Evolutionary conservation across 1,284 basidiomycete genomes (phyloP), one percentile per base, ranked within the genome.

Genomic region (Inonotus hispidus): DNA sequence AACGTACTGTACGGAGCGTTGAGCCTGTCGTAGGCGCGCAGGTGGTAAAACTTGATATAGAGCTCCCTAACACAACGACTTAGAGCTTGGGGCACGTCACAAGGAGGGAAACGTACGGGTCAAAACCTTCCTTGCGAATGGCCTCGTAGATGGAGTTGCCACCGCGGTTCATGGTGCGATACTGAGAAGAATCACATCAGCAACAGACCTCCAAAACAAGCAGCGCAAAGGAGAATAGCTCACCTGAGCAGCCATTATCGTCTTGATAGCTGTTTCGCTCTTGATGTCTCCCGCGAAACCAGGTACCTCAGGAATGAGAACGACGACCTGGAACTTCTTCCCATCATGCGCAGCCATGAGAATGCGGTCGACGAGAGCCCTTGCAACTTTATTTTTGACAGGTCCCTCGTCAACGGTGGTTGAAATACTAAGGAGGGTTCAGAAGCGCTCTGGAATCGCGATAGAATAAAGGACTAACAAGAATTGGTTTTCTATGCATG

Each of bases 1-100:
- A 56, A 71, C 79, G 61, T 56, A 85, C 86, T 72, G 62, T 77
- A 73, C 2, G 92, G 93, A 0, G 87, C 87, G 70, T 95, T 95
- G 73, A 98, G 93, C 32, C 95, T 82, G 71, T 98, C 95, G 71
- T 95, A 97, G 1, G 87, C 79, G 45, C 95, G 82, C 37, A 98
- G 78, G 73, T 97, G 93, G 75, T 91, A 97, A 80, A 96, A 93
- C 19, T 88, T 82, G 66, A 92, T 89, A 71, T 88, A 92, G 64
- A 35, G 46, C 37, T 58, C 57, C 16, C 57, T 58, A 19, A 11
- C 4, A 29, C 8, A 43, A 21, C 19, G 16, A 21, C 41, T 43
- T n/a, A 43, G n/a, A 38, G 35, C 38, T 11, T 10, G n/a, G 35
- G 6, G n/a, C 35, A 13, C 7, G 27, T 32, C 14, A 32, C 27